A percentile compares a stretch with the other conserved stretches of the same genome.
phyloP scores from a whole-genome alignment of 176 grass and related monocot genomes.

The Sorghum bicolor region DNA sequence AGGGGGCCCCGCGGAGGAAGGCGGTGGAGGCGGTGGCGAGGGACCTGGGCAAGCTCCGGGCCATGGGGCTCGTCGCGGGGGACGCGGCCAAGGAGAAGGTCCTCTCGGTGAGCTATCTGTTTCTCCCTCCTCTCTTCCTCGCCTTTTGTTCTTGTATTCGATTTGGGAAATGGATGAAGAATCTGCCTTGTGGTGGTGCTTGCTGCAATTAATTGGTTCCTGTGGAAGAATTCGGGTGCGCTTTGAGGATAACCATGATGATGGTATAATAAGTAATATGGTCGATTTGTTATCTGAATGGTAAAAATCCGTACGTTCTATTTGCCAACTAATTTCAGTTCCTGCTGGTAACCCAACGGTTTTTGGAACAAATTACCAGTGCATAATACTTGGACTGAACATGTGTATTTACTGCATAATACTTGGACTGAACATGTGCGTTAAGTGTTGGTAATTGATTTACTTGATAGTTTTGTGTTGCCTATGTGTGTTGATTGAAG shows the following conservation, averaged over 20 bases:
- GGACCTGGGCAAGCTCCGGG: constrained; percentile 24
- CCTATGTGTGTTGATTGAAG: not conserved
- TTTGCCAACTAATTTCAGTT: not conserved
- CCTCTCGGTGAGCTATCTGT: constrained; percentile 22
- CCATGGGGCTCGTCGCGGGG: constrained; percentile 29
- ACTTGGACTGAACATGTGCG: not conserved
- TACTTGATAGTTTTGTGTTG: not conserved
- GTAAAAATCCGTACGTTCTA: not conserved
- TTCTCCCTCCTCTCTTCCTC: not conserved
- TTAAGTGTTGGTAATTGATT: not conserved
- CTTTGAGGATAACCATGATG: not conserved
- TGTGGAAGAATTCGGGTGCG: not conserved
- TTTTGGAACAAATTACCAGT: not conserved
- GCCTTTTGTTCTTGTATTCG: not conserved
- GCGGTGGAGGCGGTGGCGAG: constrained; percentile 40
- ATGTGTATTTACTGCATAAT: not conserved
- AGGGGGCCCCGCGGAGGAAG: constrained; percentile 29
- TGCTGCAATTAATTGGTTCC: not conserved
- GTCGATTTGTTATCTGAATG: not conserved
- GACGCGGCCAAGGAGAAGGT: constrained; percentile 40
- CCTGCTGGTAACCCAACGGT: not conserved
- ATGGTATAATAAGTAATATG: not conserved
- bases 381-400: not conserved
- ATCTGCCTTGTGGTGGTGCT: not conserved
- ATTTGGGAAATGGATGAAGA: not conserved